A percentile compares a stretch with the other conserved stretches of the same genome.
Conservation (phyloP, 1,284 basidiomycete genomes). For the Ceratobasidium sp. region DNA sequence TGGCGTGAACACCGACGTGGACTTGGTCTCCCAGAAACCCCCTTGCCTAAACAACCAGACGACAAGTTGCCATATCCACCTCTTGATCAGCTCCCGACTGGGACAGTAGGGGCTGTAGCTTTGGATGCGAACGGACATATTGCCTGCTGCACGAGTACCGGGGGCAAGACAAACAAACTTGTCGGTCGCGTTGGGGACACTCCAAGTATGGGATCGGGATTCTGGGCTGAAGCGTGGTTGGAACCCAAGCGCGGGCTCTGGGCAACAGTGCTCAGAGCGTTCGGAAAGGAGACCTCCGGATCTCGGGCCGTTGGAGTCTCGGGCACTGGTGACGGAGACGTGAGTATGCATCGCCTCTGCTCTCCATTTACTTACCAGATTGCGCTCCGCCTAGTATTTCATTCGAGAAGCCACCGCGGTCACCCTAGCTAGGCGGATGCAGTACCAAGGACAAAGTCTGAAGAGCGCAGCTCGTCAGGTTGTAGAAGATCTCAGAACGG, state of each 20-base stretch:
- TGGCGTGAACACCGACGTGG: conserved; percentile 78
- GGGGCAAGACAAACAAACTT: conserved; percentile 81
- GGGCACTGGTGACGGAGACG: conserved; percentile 84
- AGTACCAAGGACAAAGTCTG: conserved; percentile 64
- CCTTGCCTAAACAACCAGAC: conserved; percentile 49
- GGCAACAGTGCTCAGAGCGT: conserved; percentile 54
- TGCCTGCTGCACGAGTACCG: conserved; percentile 75
- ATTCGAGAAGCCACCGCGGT: conserved; percentile 72
- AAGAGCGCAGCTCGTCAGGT: conserved; percentile 60
- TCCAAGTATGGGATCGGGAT: conserved; percentile 76
- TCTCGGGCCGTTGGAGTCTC: conserved; percentile 72
- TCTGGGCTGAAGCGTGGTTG: conserved; percentile 81
- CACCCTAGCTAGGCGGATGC: conserved; percentile 70
- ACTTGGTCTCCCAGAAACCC: conserved; percentile 71
- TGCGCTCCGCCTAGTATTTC: conserved; percentile 62
- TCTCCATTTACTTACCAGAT: not conserved
- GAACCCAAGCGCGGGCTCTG: conserved; percentile 50
- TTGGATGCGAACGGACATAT: conserved; percentile 76
- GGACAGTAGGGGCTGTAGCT: conserved; percentile 84
- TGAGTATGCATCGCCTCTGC: conserved; percentile 48
- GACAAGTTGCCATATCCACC: conserved; percentile 42
- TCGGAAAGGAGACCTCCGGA: conserved; percentile 46
- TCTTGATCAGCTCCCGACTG: conserved; percentile 69
- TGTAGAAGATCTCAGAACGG: conserved; percentile 60
- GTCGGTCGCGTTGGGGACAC: conserved; percentile 72